Percentiles rank a stretch among this genome's conserved stretches.
phyloP scores from a whole-genome alignment of 176 grass and related monocot genomes.

The Rhynchospora pubera region DNA sequence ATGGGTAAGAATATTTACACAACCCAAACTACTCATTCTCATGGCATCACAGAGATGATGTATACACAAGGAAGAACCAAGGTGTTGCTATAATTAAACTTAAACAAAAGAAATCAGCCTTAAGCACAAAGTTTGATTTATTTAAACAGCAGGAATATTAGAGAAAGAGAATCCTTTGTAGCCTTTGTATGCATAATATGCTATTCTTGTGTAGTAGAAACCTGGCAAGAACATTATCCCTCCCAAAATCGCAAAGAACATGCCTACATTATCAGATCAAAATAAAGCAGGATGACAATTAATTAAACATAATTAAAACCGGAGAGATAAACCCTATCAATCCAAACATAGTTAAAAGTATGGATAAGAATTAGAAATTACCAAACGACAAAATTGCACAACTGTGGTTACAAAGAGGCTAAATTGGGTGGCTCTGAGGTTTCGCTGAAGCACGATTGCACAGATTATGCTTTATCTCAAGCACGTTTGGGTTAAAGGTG shows the following conservation, averaged over 20 bases:
- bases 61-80: slow-evolving; percentile 18
- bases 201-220: slow-evolving; percentile 93
- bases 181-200: slow-evolving; percentile 88
- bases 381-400: not conserved
- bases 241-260: slow-evolving; percentile 87
- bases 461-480: not conserved
- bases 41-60: not conserved
- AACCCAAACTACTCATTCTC: not conserved
- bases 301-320: not conserved
- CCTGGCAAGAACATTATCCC: slow-evolving; percentile 90
- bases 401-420: not conserved
- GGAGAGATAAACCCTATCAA: not conserved
- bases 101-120: not conserved
- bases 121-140: not conserved
- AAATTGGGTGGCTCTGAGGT: not conserved
- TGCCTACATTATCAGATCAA: slow-evolving; percentile 30
- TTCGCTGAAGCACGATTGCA: not conserved
- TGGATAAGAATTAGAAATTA: not conserved
- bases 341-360: not conserved
- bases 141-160: slow-evolving; percentile 76
- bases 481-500: not conserved
- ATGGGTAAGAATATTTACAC: slow-evolving; percentile 14
- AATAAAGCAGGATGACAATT: not conserved
- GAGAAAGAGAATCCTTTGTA: slow-evolving; percentile 94
- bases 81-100: slow-evolving; percentile 6